Percentiles rank a stretch among this genome's conserved stretches.
phyloP scores from a whole-genome alignment of 2,329 filamentous ascomycete species.

The Xylariaceae sp. region DNA sequence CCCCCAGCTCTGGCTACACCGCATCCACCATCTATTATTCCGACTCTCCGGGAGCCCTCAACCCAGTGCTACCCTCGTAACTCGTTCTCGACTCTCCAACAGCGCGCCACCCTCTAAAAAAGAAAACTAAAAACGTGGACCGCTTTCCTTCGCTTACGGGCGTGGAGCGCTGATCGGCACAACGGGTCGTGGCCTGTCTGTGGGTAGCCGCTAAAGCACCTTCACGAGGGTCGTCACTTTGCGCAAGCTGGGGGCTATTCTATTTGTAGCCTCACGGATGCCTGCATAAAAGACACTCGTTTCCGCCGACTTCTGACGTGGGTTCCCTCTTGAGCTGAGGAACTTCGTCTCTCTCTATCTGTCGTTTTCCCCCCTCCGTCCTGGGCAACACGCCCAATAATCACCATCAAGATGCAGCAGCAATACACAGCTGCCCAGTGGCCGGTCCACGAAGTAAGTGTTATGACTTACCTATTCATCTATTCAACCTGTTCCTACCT shows the following conservation, averaged over 20 bases:
- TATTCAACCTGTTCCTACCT: not conserved
- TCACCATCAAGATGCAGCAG: constrained; percentile 39
- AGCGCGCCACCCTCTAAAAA: constrained; percentile 5
- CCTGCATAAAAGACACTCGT: constrained; percentile 23
- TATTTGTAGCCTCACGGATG: constrained; percentile 20
- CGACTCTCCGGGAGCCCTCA: constrained; percentile 8
- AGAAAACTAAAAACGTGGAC: constrained; percentile 15
- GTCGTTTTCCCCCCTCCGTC: constrained; percentile 1
- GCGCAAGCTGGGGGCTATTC: constrained; percentile 6
- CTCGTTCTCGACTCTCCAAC: not conserved
- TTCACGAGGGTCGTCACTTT: constrained; percentile 9
- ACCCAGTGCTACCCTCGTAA: constrained; percentile 1
- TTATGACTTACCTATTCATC: constrained; percentile 18
- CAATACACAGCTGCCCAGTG: constrained; percentile 40
- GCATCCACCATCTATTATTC: constrained; percentile 9
- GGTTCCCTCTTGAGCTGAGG: constrained; percentile 5
- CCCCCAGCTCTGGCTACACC: constrained; percentile 11
- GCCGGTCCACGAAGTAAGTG: constrained; percentile 44
- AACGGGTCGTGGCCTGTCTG: constrained; percentile 7
- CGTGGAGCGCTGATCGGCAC: constrained; percentile 9
- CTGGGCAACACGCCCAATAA: not conserved
- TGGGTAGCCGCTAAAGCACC: constrained; percentile 15
- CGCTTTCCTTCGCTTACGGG: constrained; percentile 7
- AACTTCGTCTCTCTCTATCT: not conserved
- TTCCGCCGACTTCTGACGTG: constrained; percentile 18